These are phyloP conservation scores for Curvularia sp. DNA, from an alignment of 2,329 filamentous ascomycete genomes.

Conservation along the genomic window DNA sequence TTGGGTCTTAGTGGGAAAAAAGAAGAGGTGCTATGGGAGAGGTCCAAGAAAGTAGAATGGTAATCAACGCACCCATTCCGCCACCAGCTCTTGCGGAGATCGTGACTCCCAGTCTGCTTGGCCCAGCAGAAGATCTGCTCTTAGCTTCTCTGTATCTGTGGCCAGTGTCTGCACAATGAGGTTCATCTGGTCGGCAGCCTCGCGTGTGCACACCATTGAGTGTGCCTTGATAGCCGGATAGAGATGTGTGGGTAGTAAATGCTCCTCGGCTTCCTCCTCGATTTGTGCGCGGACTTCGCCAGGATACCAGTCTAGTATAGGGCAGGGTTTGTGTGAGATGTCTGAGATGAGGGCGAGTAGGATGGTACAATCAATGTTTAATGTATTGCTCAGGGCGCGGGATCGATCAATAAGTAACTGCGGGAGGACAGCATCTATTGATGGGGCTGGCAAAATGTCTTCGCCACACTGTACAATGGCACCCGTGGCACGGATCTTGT, in stretches of 20 bases:
- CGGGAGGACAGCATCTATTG: constrained; percentile 37
- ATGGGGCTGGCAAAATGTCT: constrained; percentile 33
- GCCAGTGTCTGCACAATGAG: constrained; percentile 51
- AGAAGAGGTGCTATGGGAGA: not conserved
- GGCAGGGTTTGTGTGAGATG: constrained; percentile 66
- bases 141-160: constrained; percentile 55
- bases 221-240: constrained; percentile 67
- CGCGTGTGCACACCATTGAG: constrained; percentile 69
- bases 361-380: constrained; percentile 73
- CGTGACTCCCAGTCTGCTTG: constrained; percentile 42
- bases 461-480: constrained; percentile 45
- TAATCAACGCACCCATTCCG: constrained; percentile 30
- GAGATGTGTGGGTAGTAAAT: constrained; percentile 66
- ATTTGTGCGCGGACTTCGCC: constrained; percentile 69
- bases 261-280: constrained; percentile 67
- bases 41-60: not conserved
- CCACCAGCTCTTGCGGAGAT: constrained; percentile 25
- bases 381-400: constrained; percentile 50
- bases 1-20: not conserved
- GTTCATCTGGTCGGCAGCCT: constrained; percentile 70
- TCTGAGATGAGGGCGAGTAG: constrained; percentile 77
- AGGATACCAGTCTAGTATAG: constrained; percentile 62
- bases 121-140: constrained; percentile 66
- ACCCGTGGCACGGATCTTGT: constrained; percentile 62
- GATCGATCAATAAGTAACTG: constrained; percentile 51